Evolutionary conservation across 306 rosid species (phyloP), one percentile per base, ranked within the genome.

Genomic region (Cicer yamashitae): DNA sequence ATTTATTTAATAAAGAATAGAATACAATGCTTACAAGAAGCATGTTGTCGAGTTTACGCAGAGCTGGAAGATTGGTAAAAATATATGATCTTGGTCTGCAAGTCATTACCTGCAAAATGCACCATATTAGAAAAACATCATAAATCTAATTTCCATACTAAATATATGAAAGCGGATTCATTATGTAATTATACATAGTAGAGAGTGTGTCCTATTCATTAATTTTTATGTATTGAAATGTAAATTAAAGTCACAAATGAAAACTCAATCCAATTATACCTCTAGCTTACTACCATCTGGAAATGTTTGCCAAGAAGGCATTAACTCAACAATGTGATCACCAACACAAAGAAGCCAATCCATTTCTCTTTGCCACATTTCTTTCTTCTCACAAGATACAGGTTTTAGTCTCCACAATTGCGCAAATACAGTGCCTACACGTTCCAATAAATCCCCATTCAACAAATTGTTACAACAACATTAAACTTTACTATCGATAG

Each of bases 61-160:
- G 82, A 17, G 97, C 99, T 10, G 97, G 99, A 60, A 91, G 97
- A 88, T 94, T 94, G 10, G 90, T 89, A 7, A 89, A 94, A 57
- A 94, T 80, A 90, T 94, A 96, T 7, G 89, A 85, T 80, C 99
- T 94, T 0, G 96, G 96, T 85, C 96, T 89, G 92, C 99, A 94
- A 67, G 90, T 89, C 99, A 94, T 94, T 80, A 94, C 87, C 99
- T 93, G 77, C 64, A 72, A 17, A 70, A 39, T 45, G 30, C 51
- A 77, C 46, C 84, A 81, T 60, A 85, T 87, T 56, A 86, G 77
- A 81, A 85, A 85, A 86, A 59, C 91, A 80, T 87, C 71, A 18
- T 14, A 73, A 50, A 15, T 54, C 20, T 12, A 15, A 71, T 17
- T 47, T 22, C 22, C 6, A 7, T 25, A 10, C 15, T 25, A 58